These are phyloP conservation scores for Dioscorea dumetorum DNA, from an alignment of 106 monocot species.

Conservation along the genomic window DNA sequence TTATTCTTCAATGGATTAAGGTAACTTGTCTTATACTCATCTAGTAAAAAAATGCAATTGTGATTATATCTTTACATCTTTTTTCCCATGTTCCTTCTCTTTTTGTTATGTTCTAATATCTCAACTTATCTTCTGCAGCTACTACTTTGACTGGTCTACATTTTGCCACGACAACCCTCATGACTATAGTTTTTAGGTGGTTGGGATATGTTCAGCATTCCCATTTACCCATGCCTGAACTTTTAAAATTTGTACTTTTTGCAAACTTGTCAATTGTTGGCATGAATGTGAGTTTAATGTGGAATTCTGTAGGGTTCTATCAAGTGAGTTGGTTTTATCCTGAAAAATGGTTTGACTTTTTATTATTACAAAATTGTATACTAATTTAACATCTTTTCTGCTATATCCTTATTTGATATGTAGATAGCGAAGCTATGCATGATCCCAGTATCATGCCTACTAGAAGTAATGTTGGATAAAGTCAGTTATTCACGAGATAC, in stretches of 20 bases:
- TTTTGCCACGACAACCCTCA: constrained; percentile 54
- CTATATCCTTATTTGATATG: not conserved
- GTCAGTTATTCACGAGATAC: constrained; percentile 58
- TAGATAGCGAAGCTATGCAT: constrained; percentile 76
- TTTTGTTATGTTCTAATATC: not conserved
- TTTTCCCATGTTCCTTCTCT: too few relatives aligned
- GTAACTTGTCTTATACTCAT: too few relatives aligned
- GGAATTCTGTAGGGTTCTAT: constrained; percentile 51
- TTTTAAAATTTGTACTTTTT: constrained; percentile 55
- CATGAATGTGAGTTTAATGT: constrained; percentile 51
- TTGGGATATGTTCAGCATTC: constrained; percentile 53
- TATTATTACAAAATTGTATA: not conserved
- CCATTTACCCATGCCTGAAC: constrained; percentile 48
- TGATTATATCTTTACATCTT: too few relatives aligned
- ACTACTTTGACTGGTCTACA: constrained; percentile 66
- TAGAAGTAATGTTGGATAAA: constrained; percentile 71
- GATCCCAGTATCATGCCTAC: constrained; percentile 69
- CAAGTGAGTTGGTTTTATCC: constrained; percentile 29
- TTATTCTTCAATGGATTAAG: too few relatives aligned
- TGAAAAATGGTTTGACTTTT: not conserved
- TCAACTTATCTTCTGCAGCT: constrained; percentile 23
- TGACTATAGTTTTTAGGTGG: constrained; percentile 43
- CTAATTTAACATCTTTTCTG: not conserved
- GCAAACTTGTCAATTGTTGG: constrained; percentile 61
- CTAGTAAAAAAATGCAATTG: too few relatives aligned